A percentile compares a stretch with the other conserved stretches of the same genome.
Evolutionary conservation across 371 early-diverging fungal species (phyloP).

Genomic region (Mucor irregularis): DNA sequence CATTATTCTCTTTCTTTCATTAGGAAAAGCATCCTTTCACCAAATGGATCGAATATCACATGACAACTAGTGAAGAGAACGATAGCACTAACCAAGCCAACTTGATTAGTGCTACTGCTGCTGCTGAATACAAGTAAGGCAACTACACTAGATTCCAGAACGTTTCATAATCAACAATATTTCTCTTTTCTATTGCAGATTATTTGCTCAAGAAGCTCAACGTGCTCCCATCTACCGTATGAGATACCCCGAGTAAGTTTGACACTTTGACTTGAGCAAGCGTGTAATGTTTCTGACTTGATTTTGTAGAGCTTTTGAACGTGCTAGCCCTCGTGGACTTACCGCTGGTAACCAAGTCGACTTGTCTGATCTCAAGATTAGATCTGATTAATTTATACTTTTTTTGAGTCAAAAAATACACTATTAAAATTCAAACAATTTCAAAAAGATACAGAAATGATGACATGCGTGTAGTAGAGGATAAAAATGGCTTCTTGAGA

Average conservation of each 20-base stretch:
- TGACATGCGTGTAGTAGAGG: too few relatives aligned
- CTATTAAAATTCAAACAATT: too few relatives aligned
- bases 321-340: conserved; percentile 44
- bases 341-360: conserved; percentile 39
- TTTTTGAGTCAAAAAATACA: too few relatives aligned
- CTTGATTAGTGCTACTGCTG: conserved; percentile 32
- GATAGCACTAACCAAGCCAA: conserved; percentile 29
- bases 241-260: conserved; percentile 52
- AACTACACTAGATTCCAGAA: not conserved
- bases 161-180: too few relatives aligned
- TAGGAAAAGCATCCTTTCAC: conserved; percentile 51
- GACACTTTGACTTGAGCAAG: not conserved
- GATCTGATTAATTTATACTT: conserved; percentile 49
- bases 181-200: conserved; percentile 29
- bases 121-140: conserved; percentile 47
- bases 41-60: conserved; percentile 46
- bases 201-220: conserved; percentile 47
- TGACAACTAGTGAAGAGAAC: conserved; percentile 38
- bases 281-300: not conserved
- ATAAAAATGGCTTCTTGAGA: too few relatives aligned
- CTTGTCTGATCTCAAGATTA: conserved; percentile 46
- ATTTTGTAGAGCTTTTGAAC: conserved; percentile 40
- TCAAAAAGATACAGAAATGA: too few relatives aligned
- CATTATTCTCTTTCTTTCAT: too few relatives aligned
- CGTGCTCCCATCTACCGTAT: conserved; percentile 48